Conservation (phyloP, 208 protist genomes). For the Trypanosoma brucei region DNA sequence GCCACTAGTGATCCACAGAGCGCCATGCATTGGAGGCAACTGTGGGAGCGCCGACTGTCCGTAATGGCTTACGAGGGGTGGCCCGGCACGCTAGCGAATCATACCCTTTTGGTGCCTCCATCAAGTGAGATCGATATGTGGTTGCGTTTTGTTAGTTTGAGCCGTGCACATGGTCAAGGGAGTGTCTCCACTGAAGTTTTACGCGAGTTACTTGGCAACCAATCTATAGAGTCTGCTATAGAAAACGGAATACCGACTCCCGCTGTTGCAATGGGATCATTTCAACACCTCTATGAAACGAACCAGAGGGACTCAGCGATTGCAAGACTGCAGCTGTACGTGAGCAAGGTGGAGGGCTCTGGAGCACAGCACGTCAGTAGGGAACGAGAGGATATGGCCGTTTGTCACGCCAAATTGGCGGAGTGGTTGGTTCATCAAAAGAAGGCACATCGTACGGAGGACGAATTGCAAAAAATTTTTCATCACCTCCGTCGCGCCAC, state of each 20-base stretch:
- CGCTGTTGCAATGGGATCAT: slow-evolving; percentile 69
- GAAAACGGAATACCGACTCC: slow-evolving; percentile 56
- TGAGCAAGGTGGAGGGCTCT: slow-evolving; percentile 42
- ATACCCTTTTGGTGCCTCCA: slow-evolving; percentile 91
- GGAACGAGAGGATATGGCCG: slow-evolving; percentile 43
- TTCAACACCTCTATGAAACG: slow-evolving; percentile 87
- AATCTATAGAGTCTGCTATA: slow-evolving; percentile 58
- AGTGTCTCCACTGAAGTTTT: slow-evolving; percentile 88
- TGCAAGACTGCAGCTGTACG: slow-evolving; percentile 62
- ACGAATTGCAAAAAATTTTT: slow-evolving; percentile 39
- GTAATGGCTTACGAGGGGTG: slow-evolving; percentile 95
- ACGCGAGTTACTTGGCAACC: slow-evolving; percentile 73
- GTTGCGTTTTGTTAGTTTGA: slow-evolving; percentile 96
- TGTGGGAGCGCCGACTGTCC: slow-evolving; percentile 78
- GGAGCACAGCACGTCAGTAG: slow-evolving; percentile 9
- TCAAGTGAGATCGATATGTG: slow-evolving; percentile 95
- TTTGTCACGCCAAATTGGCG: slow-evolving; percentile 82
- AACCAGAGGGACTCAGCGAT: slow-evolving; percentile 63
- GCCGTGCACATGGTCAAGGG: slow-evolving; percentile 84
- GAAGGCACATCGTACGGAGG: slow-evolving; percentile 4
- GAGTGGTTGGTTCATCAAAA: slow-evolving; percentile 54
- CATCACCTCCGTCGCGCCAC: slow-evolving; percentile 74
- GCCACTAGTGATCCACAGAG: slow-evolving; percentile 65
- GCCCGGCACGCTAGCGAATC: slow-evolving; percentile 96
- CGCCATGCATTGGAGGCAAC: slow-evolving; percentile 74